Percentiles rank a stretch among this genome's conserved stretches.
phyloP scores from a whole-genome alignment of 202 grass and related monocot genomes.

The Brachypodium distachyon region DNA sequence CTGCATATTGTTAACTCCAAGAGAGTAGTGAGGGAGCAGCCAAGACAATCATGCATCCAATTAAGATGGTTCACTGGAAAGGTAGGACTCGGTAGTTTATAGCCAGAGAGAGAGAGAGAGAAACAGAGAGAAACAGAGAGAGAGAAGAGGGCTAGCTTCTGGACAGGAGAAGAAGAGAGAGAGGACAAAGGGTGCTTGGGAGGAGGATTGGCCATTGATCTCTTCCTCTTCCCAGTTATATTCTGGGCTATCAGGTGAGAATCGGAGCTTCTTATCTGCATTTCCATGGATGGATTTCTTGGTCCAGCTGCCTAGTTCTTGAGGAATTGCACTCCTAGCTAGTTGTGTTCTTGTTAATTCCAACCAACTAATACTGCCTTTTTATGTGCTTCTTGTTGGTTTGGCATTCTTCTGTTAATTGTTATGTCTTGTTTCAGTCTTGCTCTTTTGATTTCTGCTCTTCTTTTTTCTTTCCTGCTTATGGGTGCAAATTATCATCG shows the following conservation, averaged over 20 bases:
- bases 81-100: background rate
- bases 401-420: background rate
- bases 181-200: too few species aligned
- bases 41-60: conserved; percentile 4
- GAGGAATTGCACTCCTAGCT: background rate
- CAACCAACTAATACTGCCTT: background rate
- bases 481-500: background rate
- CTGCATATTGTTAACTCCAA: background rate
- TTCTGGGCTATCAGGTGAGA: conserved; percentile 3
- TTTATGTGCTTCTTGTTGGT: background rate
- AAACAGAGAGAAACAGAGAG: background rate
- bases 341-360: background rate
- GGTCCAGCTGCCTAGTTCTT: background rate
- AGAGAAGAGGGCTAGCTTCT: background rate
- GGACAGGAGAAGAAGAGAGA: background rate
- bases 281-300: background rate
- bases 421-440: background rate
- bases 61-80: background rate
- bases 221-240: background rate
- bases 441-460: background rate
- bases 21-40: background rate
- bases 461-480: background rate
- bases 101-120: background rate
- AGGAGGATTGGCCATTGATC: conserved; percentile 13
- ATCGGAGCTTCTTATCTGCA: background rate